Evolutionary conservation across 176 grass and related monocot species (phyloP).

Genomic region (Triticum aestivum): IWGSC_CS_RefSeq_v2.1 NC_057806.1:626252005-626252504

Average conservation of each 20-base stretch:
- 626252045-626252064: neutral
- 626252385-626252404: no score
- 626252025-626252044: neutral
- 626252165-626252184: neutral
- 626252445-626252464: no score
- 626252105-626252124: neutral
- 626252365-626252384: no score
- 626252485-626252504: no score
- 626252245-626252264: neutral
- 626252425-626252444: no score
- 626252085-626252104: neutral
- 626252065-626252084: neutral
- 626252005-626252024: no score
- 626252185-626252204: conserved; percentile 3
- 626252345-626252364: no score
- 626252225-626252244: neutral
- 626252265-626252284: neutral
- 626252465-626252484: no score
- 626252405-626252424: no score
- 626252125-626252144: neutral
- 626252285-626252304: neutral
- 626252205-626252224: neutral
- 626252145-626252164: neutral
- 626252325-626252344: no score
- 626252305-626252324: neutral